Base-by-base conservation (phyloP, 1,284 basidiomycete genomes). In the Cystobasidium slooffiae region DNA sequence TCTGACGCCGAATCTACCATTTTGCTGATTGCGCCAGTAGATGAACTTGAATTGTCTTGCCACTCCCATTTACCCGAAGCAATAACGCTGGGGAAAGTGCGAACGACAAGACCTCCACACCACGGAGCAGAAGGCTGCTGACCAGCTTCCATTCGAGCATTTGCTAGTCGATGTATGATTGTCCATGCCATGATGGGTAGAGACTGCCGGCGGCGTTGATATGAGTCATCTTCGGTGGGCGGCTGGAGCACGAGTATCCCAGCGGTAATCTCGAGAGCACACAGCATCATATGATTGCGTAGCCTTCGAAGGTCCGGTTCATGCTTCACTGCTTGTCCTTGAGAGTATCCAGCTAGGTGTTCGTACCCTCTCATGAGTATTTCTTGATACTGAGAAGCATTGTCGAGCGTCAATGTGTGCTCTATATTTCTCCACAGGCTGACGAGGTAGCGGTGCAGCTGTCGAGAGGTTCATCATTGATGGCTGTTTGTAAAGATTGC, bases 101-200 rank as follows among this genome's bases (percentile, higher is more conserved):
- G 31, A 31, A 31, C 31, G 1, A 31, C 31, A 5, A 31, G 1
- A 31, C 31, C 31, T 1, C 31, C 31, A 31, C 31, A 31, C 31
- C 31, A 31, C 31, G 31, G 31, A 31, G 31, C 31, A 31, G 31
- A 31, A 31, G 31, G 31, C 31, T 31, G 31, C 31, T 31, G 31
- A 31, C 31, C 31, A 31, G 31, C 5, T 31, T 31, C 31, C 31
- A 31, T 31, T 31, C 31, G 31, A 31, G 31, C 31, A 31, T 31
- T 31, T 5, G 31, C 31, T 5, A 31, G 31, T 31, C 31, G 31
- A 31, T 31, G 31, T 31, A 31, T 31, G 31, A 56, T 56, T 20
- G 53, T 37, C 53, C 53, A 56, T 12, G 53, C 53, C 53, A 56
- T 56, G 1, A 56, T 56, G 4, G 53, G 53, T 9, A 56, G 53